Conservation (phyloP, 2,329 filamentous ascomycete species). For the Hypomyces rosellus region DNA sequence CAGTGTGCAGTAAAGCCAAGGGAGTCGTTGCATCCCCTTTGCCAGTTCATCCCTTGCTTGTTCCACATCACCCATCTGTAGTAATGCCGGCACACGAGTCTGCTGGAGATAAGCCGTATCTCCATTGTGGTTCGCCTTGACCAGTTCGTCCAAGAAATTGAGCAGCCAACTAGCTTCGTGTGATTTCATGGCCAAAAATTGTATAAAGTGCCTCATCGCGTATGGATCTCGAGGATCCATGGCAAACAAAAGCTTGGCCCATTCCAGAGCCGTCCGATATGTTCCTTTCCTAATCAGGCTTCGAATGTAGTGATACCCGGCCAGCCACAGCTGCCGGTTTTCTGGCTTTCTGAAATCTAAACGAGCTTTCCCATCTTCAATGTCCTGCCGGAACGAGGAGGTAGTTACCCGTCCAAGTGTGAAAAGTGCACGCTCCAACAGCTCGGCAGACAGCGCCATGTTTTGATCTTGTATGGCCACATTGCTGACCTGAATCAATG, state of each 20-base stretch:
- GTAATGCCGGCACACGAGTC: slow-evolving; percentile 68
- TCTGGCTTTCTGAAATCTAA: slow-evolving; percentile 76
- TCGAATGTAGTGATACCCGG: slow-evolving; percentile 80
- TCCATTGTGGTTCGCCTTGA: slow-evolving; percentile 29
- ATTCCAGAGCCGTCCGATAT: slow-evolving; percentile 87
- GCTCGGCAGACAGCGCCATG: slow-evolving; percentile 74
- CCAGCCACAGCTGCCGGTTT: slow-evolving; percentile 89
- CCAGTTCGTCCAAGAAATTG: slow-evolving; percentile 51
- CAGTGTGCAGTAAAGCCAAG: slow-evolving; percentile 78
- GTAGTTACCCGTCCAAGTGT: slow-evolving; percentile 85
- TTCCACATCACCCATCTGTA: slow-evolving; percentile 60
- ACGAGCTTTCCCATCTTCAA: slow-evolving; percentile 72
- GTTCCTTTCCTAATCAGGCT: slow-evolving; percentile 87
- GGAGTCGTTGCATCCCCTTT: slow-evolving; percentile 63
- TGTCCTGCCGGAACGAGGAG: slow-evolving; percentile 69
- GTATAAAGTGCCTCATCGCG: slow-evolving; percentile 71
- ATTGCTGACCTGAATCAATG: slow-evolving; percentile 86
- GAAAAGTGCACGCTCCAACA: slow-evolving; percentile 87
- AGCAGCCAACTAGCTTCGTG: slow-evolving; percentile 71
- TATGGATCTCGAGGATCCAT: slow-evolving; percentile 78
- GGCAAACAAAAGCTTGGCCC: slow-evolving; percentile 77
- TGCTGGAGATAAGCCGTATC: slow-evolving; percentile 65
- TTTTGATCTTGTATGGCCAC: slow-evolving; percentile 90
- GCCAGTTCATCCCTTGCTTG: slow-evolving; percentile 60
- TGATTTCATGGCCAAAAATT: slow-evolving; percentile 77